Evolutionary conservation across 306 rosid genomes (phyloP).

Genomic region (Vachellia pachyceras): DNA sequence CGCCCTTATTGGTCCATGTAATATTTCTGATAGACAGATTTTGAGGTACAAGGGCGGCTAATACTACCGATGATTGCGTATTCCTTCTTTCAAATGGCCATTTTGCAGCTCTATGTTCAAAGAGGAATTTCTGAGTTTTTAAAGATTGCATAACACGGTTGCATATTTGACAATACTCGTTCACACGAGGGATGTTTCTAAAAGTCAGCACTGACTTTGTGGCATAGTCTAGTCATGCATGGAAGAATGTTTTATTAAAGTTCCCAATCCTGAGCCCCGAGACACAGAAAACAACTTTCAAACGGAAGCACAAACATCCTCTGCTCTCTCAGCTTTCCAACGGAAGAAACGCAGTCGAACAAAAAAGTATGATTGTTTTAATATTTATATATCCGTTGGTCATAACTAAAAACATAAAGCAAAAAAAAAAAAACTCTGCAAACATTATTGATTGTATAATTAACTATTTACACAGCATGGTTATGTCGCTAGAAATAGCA

Average conservation of each 20-base stretch:
- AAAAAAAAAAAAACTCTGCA: not conserved
- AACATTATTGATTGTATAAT: not conserved
- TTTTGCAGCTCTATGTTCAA: not conserved
- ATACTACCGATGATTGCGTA: not conserved
- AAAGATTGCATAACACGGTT: not conserved
- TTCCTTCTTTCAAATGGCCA: not conserved
- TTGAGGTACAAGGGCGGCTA: not conserved
- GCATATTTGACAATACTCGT: not conserved
- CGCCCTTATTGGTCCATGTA: slow-evolving; percentile 13
- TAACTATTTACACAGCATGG: not conserved
- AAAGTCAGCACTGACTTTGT: too few relatives aligned
- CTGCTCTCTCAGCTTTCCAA: not conserved
- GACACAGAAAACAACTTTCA: not conserved
- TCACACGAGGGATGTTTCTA: too few relatives aligned
- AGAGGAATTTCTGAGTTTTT: not conserved
- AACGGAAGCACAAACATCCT: not conserved
- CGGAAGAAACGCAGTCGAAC: not conserved
- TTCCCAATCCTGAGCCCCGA: too few relatives aligned
- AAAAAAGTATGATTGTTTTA: not conserved
- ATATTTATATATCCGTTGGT: not conserved
- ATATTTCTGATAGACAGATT: not conserved
- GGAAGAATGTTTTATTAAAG: not conserved
- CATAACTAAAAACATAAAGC: not conserved
- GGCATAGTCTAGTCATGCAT: not conserved
- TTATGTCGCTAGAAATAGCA: not conserved